A percentile compares a stretch with the other conserved stretches of the same genome.
phyloP scores from a whole-genome alignment of 192 early-diverging fungal species.

The Coemansia sp. region DNA sequence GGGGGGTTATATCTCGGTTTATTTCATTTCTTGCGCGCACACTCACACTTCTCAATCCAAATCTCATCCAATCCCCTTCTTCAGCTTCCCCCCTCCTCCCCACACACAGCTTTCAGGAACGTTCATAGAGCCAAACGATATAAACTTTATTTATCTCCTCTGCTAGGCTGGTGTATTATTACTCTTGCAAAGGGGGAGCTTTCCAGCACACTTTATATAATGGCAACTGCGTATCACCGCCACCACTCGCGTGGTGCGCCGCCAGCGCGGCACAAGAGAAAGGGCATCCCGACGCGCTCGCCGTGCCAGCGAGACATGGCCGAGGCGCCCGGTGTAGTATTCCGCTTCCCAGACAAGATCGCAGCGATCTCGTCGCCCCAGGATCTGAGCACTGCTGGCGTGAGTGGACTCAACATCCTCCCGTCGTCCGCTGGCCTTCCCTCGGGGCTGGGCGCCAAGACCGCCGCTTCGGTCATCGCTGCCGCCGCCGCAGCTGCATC shows the following conservation, averaged over 20 bases:
- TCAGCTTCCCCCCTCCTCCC: background rate
- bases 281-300: conserved; percentile 56
- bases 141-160: background rate
- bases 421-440: conserved; percentile 53
- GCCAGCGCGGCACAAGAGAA: conserved; percentile 47
- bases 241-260: conserved; percentile 12
- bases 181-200: background rate
- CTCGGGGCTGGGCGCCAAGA: conserved; percentile 47
- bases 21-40: conserved; percentile 8
- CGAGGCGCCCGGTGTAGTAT: conserved; percentile 54
- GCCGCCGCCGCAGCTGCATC: conserved; percentile 28
- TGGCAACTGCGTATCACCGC: conserved; percentile 37
- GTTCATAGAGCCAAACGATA: too few relatives aligned
- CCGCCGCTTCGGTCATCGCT: conserved; percentile 46
- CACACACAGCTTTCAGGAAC: background rate
- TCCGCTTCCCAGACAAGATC: conserved; percentile 58
- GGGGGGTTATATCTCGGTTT: conserved; percentile 8
- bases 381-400: conserved; percentile 1
- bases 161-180: too few relatives aligned
- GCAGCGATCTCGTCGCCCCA: conserved; percentile 10
- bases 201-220: background rate
- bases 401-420: conserved; percentile 31
- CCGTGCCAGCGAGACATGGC: conserved; percentile 57
- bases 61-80: background rate
- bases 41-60: conserved; percentile 8